Base-by-base conservation (phyloP, 2,329 filamentous ascomycete genomes). In the Talaromyces sp. region DNA sequence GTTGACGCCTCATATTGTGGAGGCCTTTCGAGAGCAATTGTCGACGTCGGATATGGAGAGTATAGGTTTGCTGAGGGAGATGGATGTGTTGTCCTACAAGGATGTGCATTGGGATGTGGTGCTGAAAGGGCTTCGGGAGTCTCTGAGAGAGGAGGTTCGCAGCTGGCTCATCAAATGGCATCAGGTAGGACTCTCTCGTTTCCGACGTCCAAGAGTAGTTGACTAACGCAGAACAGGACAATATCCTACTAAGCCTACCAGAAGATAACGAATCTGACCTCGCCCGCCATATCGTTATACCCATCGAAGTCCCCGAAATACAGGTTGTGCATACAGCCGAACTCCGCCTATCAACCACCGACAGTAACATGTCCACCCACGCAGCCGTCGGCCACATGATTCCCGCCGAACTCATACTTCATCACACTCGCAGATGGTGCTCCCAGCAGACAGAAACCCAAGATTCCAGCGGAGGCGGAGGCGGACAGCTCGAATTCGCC, bases 261-360 rank as follows among this genome's bases (percentile, higher is more conserved):
- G 59, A 71, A 3, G 71, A 64, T 27, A 65, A 74, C 7, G 75
- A 71, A 40, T 68, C 69, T 15, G 72, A 77, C 25, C 80, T 84
- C 22, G 82, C 77, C 67, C 84, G 85, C 22, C 88, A 88, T 13
- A 93, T 99, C 70, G 82, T 90, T 34, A 96, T 99, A 62, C 91
- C 93, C 0, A 93, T 99, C 15, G 92, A 97, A 66, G 88, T 99
- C 1, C 94, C 94, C 0, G 88, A 90, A 1, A 84, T 97, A 1
- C 87, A 91, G 58, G 86, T 97, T 22, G 86, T 98, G 0, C 91
- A 96, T 76, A 96, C 91, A 0, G 89, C 90, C 19, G 77, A 72
- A 70, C 72, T 76, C 73, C 64, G 71, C 73, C 63, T 76, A 74
- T 61, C 70, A 36, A 67, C 67, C 13, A 25, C 40, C 34, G 8